These are phyloP conservation scores for Vicia faba DNA, from an alignment of 306 rosid genomes.

Conservation along the genomic window DNA sequence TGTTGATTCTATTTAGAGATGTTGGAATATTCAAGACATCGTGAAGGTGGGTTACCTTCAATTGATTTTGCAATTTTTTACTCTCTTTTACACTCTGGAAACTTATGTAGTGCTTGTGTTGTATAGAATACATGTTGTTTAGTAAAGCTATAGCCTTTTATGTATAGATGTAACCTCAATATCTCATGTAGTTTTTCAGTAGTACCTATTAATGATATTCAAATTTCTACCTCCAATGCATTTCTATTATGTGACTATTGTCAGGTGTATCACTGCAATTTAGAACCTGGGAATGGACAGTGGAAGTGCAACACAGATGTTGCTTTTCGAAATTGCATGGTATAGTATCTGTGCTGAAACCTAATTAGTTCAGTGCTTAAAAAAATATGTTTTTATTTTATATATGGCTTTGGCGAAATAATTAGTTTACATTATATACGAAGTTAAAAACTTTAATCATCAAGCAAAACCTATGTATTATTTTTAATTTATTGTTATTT, in stretches of 20 bases:
- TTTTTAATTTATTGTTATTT: conserved; percentile 11
- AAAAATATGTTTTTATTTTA: neutral
- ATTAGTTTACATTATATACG: neutral
- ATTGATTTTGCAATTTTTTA: conserved; percentile 20
- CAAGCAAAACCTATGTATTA: neutral
- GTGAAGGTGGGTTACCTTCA: conserved; percentile 62
- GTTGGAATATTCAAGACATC: conserved; percentile 68
- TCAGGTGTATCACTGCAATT: conserved; percentile 49
- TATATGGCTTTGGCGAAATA: conserved; percentile 1
- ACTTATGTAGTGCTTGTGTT: conserved; percentile 21
- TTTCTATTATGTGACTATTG: conserved; percentile 14
- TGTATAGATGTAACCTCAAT: neutral
- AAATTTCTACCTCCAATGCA: conserved; percentile 25
- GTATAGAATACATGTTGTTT: conserved; percentile 9
- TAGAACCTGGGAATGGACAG: conserved; percentile 80
- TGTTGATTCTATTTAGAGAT: no score
- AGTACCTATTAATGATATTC: conserved; percentile 29
- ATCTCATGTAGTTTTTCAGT: no score
- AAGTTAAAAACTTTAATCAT: conserved; percentile 5
- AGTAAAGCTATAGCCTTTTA: neutral
- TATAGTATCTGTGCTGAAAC: conserved; percentile 39
- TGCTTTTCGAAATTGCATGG: conserved; percentile 78
- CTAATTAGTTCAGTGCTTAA: conserved; percentile 14
- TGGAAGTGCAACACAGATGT: conserved; percentile 98
- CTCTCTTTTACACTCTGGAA: neutral